phyloP scores from a whole-genome alignment of 306 rosid genomes.

The Rosa multiflora region DNA sequence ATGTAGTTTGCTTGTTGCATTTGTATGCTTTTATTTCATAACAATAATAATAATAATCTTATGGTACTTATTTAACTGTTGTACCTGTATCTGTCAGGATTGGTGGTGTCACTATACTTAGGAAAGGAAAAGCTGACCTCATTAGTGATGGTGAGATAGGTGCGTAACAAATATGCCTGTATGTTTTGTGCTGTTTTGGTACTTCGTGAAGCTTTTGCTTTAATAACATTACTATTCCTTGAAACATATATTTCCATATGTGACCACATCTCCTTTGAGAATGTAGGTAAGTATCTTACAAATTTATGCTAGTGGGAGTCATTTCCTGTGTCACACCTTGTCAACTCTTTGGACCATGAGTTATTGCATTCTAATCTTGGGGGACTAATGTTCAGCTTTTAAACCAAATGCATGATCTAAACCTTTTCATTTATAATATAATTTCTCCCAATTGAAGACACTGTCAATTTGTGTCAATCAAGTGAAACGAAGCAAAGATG shows the following conservation, averaged over 20 bases:
- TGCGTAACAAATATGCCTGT: constrained; percentile 32
- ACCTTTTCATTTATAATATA: not conserved
- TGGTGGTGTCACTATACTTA: constrained; percentile 78
- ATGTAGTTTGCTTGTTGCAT: not conserved
- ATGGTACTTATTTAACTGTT: constrained; percentile 26
- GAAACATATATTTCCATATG: not conserved
- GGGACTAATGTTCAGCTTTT: not conserved
- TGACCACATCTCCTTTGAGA: not conserved
- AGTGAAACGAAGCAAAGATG: not conserved
- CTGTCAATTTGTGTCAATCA: not conserved
- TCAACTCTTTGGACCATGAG: not conserved
- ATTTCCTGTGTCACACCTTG: not conserved
- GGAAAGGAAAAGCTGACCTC: constrained; percentile 79
- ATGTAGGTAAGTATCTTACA: not conserved
- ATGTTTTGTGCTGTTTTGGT: not conserved
- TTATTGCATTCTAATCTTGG: not conserved
- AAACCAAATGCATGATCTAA: not conserved
- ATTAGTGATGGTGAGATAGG: constrained; percentile 81
- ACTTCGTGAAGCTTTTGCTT: constrained; percentile 4
- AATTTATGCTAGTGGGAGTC: not conserved
- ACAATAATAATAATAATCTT: not conserved
- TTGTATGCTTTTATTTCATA: not conserved
- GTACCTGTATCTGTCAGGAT: constrained; percentile 54
- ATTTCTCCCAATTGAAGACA: not conserved
- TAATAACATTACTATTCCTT: not conserved